Evolutionary conservation across 2,329 filamentous ascomycete species (phyloP).

Genomic region (Talaromyces amestolkiae): DNA sequence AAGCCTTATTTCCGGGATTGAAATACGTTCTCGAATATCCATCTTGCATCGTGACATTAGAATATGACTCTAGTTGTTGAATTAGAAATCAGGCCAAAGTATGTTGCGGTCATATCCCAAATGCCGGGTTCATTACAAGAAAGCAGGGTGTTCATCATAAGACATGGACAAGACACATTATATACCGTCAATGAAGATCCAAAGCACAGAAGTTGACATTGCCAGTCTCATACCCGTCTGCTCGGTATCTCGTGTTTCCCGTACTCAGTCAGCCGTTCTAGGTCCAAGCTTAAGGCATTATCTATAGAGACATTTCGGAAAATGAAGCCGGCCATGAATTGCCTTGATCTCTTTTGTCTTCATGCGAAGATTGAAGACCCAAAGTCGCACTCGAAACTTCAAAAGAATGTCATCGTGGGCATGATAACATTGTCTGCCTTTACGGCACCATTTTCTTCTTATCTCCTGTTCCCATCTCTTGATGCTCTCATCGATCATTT

Average conservation of each 20-base stretch:
- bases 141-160: not conserved
- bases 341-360: not conserved
- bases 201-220: not conserved
- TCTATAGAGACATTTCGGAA: not conserved
- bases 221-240: not conserved
- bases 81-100: not conserved
- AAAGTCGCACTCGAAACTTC: not conserved
- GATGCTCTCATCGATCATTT: slow-evolving; percentile 33
- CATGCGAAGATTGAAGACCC: not conserved
- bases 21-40: not conserved
- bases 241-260: not conserved
- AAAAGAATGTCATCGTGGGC: not conserved
- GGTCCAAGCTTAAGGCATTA: not conserved
- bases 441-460: not conserved
- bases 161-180: not conserved
- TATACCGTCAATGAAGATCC: not conserved
- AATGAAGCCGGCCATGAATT: not conserved
- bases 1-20: not conserved
- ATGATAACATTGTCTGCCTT: not conserved
- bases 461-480: slow-evolving; percentile 21
- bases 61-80: not conserved
- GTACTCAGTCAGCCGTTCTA: no score
- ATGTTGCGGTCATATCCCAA: not conserved
- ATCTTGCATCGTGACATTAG: not conserved
- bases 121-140: not conserved